Evolutionary conservation across 2,329 filamentous ascomycete genomes (phyloP).

Genomic region (Ophiosphaerella narmari): DNA sequence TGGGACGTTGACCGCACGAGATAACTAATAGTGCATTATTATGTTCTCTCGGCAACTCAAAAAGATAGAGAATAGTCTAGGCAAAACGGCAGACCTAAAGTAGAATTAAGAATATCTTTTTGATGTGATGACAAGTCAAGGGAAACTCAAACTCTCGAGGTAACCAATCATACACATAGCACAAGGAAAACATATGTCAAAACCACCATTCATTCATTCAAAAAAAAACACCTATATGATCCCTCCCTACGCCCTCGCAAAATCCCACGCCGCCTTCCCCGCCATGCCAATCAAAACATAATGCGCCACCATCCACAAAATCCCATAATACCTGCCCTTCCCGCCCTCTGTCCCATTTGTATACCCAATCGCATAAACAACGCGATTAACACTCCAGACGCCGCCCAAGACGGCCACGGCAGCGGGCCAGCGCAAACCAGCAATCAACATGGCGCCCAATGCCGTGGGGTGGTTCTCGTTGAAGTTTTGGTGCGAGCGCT

Average conservation of each 20-base stretch:
- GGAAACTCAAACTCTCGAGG: too few species aligned
- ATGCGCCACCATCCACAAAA: conserved; percentile 39
- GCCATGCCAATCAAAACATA: conserved; percentile 34
- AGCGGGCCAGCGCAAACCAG: conserved; percentile 59
- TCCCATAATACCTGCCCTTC: conserved; percentile 50
- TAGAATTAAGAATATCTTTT: too few species aligned
- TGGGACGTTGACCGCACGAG: too few species aligned
- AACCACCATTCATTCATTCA: too few species aligned
- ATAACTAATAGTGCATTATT: too few species aligned
- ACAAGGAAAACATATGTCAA: too few species aligned
- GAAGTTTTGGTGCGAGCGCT: conserved; percentile 60
- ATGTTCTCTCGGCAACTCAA: too few species aligned
- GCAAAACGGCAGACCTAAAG: too few species aligned
- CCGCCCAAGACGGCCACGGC: conserved; percentile 52
- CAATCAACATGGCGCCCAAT: conserved; percentile 57
- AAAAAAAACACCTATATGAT: too few species aligned
- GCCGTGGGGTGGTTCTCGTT: conserved; percentile 61
- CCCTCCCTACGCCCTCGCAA: conserved; percentile 18
- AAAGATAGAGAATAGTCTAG: too few species aligned
- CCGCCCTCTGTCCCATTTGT: conserved; percentile 48
- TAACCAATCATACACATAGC: too few species aligned
- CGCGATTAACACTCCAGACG: conserved; percentile 57
- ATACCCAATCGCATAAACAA: conserved; percentile 56
- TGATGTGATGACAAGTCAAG: too few species aligned
- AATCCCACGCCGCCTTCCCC: conserved; percentile 30